phyloP scores from a whole-genome alignment of 345 rosid genomes.

The Raphanus raphanistrum region DNA sequence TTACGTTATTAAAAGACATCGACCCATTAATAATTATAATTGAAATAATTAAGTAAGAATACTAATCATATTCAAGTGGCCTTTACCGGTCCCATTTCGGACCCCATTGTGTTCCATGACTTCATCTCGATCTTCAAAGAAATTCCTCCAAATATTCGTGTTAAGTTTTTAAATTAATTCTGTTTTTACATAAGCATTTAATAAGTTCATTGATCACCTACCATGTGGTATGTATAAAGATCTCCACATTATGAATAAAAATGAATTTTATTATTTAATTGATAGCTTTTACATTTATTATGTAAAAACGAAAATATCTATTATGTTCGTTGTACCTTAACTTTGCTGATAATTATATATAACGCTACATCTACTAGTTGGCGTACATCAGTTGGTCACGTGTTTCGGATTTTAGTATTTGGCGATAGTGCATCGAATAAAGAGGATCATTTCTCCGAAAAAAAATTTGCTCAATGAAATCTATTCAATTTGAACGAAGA shows the following conservation, averaged over 20 bases:
- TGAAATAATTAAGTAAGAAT: background rate
- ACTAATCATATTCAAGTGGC: background rate
- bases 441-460: background rate
- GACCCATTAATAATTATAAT: background rate
- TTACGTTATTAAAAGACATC: constrained; percentile 12
- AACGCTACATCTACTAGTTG: constrained; percentile 6
- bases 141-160: background rate
- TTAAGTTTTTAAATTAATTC: background rate
- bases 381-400: background rate
- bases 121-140: background rate
- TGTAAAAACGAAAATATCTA: no score
- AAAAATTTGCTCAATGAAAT: background rate
- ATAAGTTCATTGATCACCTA: background rate
- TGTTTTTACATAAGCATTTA: background rate
- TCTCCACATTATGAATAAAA: background rate
- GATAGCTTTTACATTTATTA: background rate
- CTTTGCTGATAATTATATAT: background rate
- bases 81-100: constrained; percentile 5
- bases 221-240: background rate
- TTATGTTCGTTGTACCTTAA: no score
- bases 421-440: background rate
- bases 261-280: background rate
- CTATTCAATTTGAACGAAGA: background rate
- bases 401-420: background rate
- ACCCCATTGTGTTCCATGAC: background rate